Conservation (phyloP, 2,329 filamentous ascomycete species). For the Aspergillus pseudoterreus region DNA sequence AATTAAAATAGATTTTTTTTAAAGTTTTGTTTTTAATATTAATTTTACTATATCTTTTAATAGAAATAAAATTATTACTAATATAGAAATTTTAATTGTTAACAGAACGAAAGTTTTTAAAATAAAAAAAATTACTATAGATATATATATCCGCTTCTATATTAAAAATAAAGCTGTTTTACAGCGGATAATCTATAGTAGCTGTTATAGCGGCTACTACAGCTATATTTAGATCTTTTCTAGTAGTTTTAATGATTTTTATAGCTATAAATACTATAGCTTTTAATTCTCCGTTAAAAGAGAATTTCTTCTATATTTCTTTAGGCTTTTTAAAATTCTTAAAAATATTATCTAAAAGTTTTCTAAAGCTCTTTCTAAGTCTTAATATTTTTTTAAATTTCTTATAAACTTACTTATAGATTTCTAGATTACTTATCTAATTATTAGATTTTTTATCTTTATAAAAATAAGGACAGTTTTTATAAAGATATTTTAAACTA, state of each 20-base stretch:
- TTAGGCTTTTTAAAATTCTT: background rate
- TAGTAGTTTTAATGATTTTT: no score
- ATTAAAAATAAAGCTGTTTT: background rate
- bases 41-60: background rate
- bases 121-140: background rate
- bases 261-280: no score
- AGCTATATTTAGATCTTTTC: no score
- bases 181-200: no score
- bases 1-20: no score
- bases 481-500: background rate
- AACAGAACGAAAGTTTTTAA: background rate
- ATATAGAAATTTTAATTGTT: background rate
- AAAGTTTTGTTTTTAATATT: background rate
- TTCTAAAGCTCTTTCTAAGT: no score
- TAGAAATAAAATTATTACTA: background rate
- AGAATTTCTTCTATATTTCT: background rate
- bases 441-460: no score
- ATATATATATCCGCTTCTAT: background rate
- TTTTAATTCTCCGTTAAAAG: no score
- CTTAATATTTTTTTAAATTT: no score
- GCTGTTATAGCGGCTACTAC: no score
- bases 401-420: background rate
- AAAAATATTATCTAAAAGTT: background rate
- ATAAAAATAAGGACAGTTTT: background rate
- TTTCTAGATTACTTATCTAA: background rate